These are phyloP conservation scores for Licmophora abbreviata DNA, from an alignment of 108 stramenopile genomes.

Conservation along the genomic window DNA sequence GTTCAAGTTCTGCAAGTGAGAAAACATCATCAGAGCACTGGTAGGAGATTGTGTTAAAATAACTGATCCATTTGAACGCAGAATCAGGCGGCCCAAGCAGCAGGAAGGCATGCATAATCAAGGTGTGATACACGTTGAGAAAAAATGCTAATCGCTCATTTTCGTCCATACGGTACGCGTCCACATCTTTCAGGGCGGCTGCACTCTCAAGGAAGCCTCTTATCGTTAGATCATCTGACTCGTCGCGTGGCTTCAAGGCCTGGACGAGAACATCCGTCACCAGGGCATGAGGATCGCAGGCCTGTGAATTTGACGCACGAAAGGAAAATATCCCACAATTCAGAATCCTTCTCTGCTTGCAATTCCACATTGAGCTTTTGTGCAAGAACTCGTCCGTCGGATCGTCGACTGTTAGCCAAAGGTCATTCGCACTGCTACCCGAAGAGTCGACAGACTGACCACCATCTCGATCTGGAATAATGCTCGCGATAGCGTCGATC, in stretches of 20 bases:
- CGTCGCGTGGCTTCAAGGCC: constrained; percentile 21
- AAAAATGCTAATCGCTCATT: constrained; percentile 44
- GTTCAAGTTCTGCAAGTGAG: constrained; percentile 67
- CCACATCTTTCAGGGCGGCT: constrained; percentile 35
- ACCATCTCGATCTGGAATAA: not conserved
- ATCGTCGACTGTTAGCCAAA: constrained; percentile 20
- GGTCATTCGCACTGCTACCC: not conserved
- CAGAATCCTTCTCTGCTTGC: constrained; percentile 45
- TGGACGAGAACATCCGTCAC: constrained; percentile 29
- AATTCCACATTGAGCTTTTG: constrained; percentile 54
- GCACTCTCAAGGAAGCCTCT: constrained; percentile 45
- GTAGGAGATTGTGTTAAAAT: constrained; percentile 58
- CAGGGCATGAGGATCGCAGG: constrained; percentile 19
- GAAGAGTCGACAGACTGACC: not conserved
- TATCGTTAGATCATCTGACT: constrained; percentile 17
- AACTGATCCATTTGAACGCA: constrained; percentile 43
- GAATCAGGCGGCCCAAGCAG: constrained; percentile 53
- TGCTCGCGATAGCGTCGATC: constrained; percentile 1
- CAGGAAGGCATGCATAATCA: constrained; percentile 63
- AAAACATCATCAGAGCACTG: constrained; percentile 66
- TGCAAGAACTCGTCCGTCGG: constrained; percentile 48
- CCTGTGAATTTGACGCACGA: constrained; percentile 7
- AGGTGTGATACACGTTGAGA: constrained; percentile 65
- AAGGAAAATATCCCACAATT: constrained; percentile 52
- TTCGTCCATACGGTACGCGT: constrained; percentile 28